Conservation (phyloP, 1,284 basidiomycete species). For the Moniliophthora roreri region DNA sequence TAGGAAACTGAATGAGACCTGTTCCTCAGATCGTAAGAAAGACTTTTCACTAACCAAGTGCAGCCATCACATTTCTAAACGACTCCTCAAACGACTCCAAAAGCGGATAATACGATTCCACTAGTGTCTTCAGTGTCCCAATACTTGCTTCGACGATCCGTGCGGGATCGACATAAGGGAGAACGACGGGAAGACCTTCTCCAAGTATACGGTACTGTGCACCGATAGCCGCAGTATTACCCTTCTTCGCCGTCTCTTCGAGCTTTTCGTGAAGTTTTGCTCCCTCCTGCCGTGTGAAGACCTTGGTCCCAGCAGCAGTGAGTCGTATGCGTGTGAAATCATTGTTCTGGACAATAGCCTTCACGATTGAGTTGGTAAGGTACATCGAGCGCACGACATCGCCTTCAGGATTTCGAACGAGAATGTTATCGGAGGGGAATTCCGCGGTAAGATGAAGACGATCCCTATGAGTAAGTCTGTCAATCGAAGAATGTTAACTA, state of each 20-base stretch:
- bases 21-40: not conserved
- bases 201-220: slow-evolving; percentile 78
- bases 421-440: slow-evolving; percentile 79
- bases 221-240: slow-evolving; percentile 29
- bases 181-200: slow-evolving; percentile 82
- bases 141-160: slow-evolving; percentile 66
- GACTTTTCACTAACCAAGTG: slow-evolving; percentile 43
- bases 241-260: not conserved
- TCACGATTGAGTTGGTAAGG: slow-evolving; percentile 85
- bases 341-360: slow-evolving; percentile 78
- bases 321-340: slow-evolving; percentile 86
- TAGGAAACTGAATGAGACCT: not conserved
- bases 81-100: slow-evolving; percentile 60
- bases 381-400: slow-evolving; percentile 84
- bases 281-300: slow-evolving; percentile 70
- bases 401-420: slow-evolving; percentile 86
- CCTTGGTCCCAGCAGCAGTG: slow-evolving; percentile 90
- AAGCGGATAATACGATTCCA: slow-evolving; percentile 80
- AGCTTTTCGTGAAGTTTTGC: slow-evolving; percentile 28
- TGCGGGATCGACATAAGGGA: slow-evolving; percentile 73
- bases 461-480: slow-evolving; percentile 40
- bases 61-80: slow-evolving; percentile 51
- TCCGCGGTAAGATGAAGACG: slow-evolving; percentile 72
- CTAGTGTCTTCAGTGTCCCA: slow-evolving; percentile 61
- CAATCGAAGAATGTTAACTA: slow-evolving; percentile 2